phyloP scores from a whole-genome alignment of 768 basidiomycete genomes.

The Holtermannia corniformis region DNA sequence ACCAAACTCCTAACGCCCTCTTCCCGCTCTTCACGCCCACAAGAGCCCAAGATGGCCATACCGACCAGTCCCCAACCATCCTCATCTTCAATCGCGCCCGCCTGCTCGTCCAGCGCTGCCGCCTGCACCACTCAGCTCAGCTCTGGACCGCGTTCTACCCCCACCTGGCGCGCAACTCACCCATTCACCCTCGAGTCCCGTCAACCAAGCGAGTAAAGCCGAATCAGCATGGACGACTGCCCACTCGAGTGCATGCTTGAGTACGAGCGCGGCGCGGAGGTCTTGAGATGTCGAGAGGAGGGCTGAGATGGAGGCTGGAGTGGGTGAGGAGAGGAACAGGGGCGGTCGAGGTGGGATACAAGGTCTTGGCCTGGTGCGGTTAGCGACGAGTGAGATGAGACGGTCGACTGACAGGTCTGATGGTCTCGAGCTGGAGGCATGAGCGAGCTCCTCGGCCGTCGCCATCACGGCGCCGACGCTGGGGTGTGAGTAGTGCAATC shows the following conservation, averaged over 20 bases:
- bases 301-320: neutral
- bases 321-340: neutral
- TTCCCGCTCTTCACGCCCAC: slow-evolving; percentile 80
- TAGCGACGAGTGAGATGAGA: no score
- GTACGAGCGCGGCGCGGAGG: slow-evolving; percentile 12
- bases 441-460: no score
- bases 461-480: no score
- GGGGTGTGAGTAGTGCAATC: no score
- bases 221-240: slow-evolving; percentile 25
- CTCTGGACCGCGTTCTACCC: neutral
- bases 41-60: slow-evolving; percentile 46
- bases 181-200: slow-evolving; percentile 19
- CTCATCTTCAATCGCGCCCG: slow-evolving; percentile 56
- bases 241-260: slow-evolving; percentile 25
- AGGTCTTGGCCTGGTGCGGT: no score
- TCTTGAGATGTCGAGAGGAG: neutral
- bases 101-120: slow-evolving; percentile 20
- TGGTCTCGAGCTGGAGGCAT: no score
- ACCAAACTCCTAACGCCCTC: slow-evolving; percentile 76
- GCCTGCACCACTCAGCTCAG: slow-evolving; percentile 8
- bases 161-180: slow-evolving; percentile 8
- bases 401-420: no score
- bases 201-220: slow-evolving; percentile 26
- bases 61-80: slow-evolving; percentile 59
- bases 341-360: no score